phyloP scores from a whole-genome alignment of 1,284 basidiomycete genomes.

The Melampsora larici-populina region DNA sequence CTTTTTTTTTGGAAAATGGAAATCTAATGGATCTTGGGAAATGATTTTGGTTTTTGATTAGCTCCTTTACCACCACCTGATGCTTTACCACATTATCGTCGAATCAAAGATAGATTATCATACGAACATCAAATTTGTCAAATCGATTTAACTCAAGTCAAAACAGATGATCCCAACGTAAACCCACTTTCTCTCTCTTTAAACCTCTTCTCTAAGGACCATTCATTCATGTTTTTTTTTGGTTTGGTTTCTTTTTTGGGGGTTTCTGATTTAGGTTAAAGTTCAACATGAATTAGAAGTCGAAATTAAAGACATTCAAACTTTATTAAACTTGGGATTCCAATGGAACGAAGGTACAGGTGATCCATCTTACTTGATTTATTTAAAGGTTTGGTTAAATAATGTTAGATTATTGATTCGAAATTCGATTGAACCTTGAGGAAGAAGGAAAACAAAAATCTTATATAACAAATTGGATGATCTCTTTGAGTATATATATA shows the following conservation, averaged over 20 bases:
- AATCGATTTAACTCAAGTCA: constrained; percentile 91
- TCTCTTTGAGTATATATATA: no score
- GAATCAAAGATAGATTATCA: constrained; percentile 84
- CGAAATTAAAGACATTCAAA: constrained; percentile 58
- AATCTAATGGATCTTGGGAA: no score
- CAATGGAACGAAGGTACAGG: constrained; percentile 4
- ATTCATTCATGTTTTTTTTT: no score
- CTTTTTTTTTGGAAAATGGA: no score
- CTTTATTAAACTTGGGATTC: constrained; percentile 57
- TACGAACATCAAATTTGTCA: constrained; percentile 88
- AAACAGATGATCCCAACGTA: constrained; percentile 49
- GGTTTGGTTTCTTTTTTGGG: constrained; percentile 21
- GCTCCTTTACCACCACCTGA: constrained; percentile 47
- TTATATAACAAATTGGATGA: no score
- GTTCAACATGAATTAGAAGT: constrained; percentile 61
- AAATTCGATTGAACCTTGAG: constrained; percentile 49
- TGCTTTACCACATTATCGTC: constrained; percentile 52
- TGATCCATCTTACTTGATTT: background rate
- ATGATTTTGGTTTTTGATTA: constrained; percentile 41
- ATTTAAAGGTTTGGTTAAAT: constrained; percentile 57
- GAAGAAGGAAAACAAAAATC: no score
- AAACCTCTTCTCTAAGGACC: no score
- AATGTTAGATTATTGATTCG: constrained; percentile 58
- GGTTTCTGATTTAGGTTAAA: constrained; percentile 46
- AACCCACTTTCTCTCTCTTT: no score